phyloP scores from a whole-genome alignment of 2,329 filamentous ascomycete species.

The Aureobasidium leucospermi region DNA sequence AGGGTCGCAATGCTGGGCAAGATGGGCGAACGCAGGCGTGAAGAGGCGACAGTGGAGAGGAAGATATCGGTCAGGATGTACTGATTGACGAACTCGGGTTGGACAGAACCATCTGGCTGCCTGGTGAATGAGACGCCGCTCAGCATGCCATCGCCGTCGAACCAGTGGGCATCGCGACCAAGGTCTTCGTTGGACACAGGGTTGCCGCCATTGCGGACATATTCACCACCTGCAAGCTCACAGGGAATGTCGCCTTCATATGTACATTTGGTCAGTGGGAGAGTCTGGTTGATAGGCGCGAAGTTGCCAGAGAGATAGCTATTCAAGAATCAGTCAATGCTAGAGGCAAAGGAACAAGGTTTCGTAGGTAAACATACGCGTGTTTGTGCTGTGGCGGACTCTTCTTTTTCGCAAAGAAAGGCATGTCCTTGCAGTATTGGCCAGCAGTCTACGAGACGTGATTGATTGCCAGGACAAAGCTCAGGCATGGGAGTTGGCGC shows the following conservation, averaged over 20 bases:
- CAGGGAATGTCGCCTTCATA: constrained; percentile 53
- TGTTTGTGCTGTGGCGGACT: constrained; percentile 26
- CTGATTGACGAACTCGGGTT: constrained; percentile 61
- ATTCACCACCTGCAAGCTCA: constrained; percentile 62
- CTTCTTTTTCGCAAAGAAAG: constrained; percentile 24
- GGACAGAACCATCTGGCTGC: constrained; percentile 35
- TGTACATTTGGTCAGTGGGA: constrained; percentile 49
- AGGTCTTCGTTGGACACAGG: constrained; percentile 55
- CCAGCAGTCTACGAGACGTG: not conserved
- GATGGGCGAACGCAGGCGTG: constrained; percentile 47
- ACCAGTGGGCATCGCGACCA: constrained; percentile 62
- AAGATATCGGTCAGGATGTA: constrained; percentile 62
- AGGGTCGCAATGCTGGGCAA: constrained; percentile 62
- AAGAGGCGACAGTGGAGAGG: constrained; percentile 45
- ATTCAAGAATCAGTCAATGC: constrained; percentile 1
- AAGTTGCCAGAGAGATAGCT: constrained; percentile 63
- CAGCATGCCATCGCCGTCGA: constrained; percentile 70
- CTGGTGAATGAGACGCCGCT: constrained; percentile 56
- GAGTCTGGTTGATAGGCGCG: constrained; percentile 53
- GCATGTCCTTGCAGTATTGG: constrained; percentile 8
- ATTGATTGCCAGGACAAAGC: not conserved
- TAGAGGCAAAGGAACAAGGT: not conserved
- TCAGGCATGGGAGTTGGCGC: not conserved
- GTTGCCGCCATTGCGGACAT: constrained; percentile 66
- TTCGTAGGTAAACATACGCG: constrained; percentile 28